Evolutionary conservation across 106 monocot species (phyloP), one percentile per base, ranked within the genome.

Genomic region (Hemerocallis citrina): DNA sequence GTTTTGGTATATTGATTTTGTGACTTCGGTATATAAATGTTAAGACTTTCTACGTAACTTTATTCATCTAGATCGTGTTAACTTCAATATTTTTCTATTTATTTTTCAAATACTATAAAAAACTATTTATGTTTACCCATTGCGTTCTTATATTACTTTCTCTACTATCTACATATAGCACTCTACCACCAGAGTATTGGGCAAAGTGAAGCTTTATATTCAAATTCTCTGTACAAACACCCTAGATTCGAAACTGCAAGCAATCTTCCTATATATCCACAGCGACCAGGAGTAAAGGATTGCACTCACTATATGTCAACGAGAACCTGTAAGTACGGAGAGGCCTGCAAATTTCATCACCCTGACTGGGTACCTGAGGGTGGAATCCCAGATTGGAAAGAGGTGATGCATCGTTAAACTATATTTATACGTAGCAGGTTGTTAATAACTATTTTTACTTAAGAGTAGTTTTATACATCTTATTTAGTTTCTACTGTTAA

Each of bases 221-320:
- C 77, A 62, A 83, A 89, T 70, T 80, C 76, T 78, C 68, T 74
- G 70, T 55, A 68, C 70, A 95, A 95, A 76, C 89, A 80, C 54
- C 80, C 89, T 89, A 90, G 77, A 71, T 24, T 76, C 39, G 89
- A 90, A 65, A 68, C 61, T 69, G 64, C 74, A 72, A 89, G 84
- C 78, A 77, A 73, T 75, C 80, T 90, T 73, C 86, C 95, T 67
- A 64, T 86, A 44, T 95, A 83, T 81, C 95, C 89, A 21, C 86
- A 90, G 34, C 74, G 89, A 39, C 89, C 89, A 34, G 82, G 85
- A 61, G 77, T 83, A 62, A 95, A 90, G 79, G 95, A 90, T 73
- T 96, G 95, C 81, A 72, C 90, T 55, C 75, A 86, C 67, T 96
- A 96, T 84, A 96, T 96, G 95, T 67, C 78, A 81, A 96, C 90